A percentile compares a stretch with the other conserved stretches of the same genome.
Evolutionary conservation across 805 yeast species (phyloP).

Genomic region (Kodamaea sagamina): DNA sequence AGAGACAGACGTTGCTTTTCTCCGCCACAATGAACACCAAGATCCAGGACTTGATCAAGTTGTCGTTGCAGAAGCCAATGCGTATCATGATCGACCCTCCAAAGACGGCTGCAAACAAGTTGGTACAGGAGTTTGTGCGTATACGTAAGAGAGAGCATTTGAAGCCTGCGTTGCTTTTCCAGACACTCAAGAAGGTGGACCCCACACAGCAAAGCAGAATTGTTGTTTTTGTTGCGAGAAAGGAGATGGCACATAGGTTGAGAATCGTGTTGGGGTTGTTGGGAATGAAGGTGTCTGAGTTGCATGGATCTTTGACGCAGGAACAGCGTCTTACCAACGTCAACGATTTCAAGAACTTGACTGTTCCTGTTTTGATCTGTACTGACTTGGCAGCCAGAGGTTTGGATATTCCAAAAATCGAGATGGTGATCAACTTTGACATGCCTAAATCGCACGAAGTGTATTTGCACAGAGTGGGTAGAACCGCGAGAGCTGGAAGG

Average conservation of each 20-base stretch:
- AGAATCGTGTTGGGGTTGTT: conserved; percentile 73
- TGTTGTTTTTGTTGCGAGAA: conserved; percentile 89
- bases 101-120: conserved; percentile 86
- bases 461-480: conserved; percentile 95
- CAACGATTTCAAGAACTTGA: conserved; percentile 75
- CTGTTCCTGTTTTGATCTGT: conserved; percentile 87
- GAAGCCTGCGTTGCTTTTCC: conserved; percentile 80
- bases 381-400: conserved; percentile 99
- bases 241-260: conserved; percentile 85
- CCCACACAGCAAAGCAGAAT: conserved; percentile 64
- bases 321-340: conserved; percentile 91
- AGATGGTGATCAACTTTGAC: conserved; percentile 89
- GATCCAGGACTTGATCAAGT: conserved; percentile 82
- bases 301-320: conserved; percentile 82
- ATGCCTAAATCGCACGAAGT: conserved; percentile 93
- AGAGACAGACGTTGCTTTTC: conserved; percentile 89
- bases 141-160: conserved; percentile 83
- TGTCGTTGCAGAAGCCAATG: conserved; percentile 88
- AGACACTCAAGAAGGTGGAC: conserved; percentile 68
- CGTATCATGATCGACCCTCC: conserved; percentile 97
- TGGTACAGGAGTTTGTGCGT: conserved; percentile 92
- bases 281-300: conserved; percentile 76
- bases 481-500: conserved; percentile 99
- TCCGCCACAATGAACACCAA: conserved; percentile 98
- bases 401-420: conserved; percentile 97